Evolutionary conservation across 78 protist genomes (phyloP).

Genomic region (Emiliania huxleyi): DNA sequence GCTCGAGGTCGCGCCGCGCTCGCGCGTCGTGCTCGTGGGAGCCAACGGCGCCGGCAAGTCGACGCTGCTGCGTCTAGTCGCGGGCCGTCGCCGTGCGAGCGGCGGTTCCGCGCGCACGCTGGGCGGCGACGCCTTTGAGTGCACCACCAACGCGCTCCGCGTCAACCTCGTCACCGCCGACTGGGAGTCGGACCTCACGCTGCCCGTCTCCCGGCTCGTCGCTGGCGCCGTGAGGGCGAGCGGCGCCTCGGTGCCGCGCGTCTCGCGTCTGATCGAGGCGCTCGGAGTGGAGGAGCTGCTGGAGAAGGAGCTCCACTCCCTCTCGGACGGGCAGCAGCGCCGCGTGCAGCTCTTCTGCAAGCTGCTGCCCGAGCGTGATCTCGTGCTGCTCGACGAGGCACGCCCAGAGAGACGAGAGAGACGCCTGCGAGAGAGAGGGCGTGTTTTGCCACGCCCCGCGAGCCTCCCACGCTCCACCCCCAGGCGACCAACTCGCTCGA

Average conservation of each 20-base stretch:
- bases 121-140: conserved; percentile 28
- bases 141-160: not conserved
- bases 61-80: conserved; percentile 62
- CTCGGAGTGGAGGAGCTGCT: not conserved
- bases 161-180: conserved; percentile 19
- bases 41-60: conserved; percentile 74
- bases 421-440: no score
- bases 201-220: not conserved
- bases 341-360: conserved; percentile 57
- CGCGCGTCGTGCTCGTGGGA: conserved; percentile 63
- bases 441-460: no score
- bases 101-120: not conserved
- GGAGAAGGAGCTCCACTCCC: not conserved
- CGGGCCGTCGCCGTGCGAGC: conserved; percentile 31
- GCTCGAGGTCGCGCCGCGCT: not conserved
- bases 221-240: not conserved
- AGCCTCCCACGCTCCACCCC: no score
- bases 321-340: conserved; percentile 60
- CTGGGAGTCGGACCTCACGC: not conserved
- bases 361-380: not conserved
- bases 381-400: conserved; percentile 61
- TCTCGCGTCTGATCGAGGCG: not conserved
- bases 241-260: not conserved
- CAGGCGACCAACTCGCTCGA: conserved; percentile 60
- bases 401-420: no score